Evolutionary conservation across 441 rosid genomes (phyloP), one percentile per base, ranked within the genome.

Genomic region (Lepidium campestre): DNA sequence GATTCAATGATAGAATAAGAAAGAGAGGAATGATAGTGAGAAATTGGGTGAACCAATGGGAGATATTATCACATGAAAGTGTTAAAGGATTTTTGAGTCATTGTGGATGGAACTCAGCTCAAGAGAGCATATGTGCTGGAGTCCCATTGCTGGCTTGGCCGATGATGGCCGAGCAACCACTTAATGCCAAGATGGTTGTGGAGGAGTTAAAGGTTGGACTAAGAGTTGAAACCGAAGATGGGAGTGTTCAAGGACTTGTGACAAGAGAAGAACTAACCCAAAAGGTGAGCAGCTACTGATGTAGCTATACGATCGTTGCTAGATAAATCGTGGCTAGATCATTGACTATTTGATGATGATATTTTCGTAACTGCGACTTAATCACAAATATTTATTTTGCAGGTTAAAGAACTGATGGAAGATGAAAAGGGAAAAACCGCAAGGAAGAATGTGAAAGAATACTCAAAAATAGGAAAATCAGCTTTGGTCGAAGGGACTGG

Each of bases 81-180:
- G 80, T 89, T 14, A 11, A 64, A 77, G 91, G 93, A 15, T 83
- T 83, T 31, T 37, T 88, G 64, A 88, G 90, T 31, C 96, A 91
- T 54, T 89, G 98, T 22, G 97, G 94, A 12, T 86, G 93, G 97
- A 91, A 89, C 54, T 89, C 96, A 4, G 76, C 77, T 1, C 41
- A 82, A 57, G 98, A 87, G 73, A 86, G 89, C 70, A 68, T 89
- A 41, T 78, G 89, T n/a, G 83, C 80, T 1, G 91, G 85, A 4
- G 87, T 86, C 14, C 92, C 96, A 0, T 65, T 89, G 13, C 75
- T 89, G 1, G 94, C 85, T 10, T 89, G 94, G 96, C 94, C 94
- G 0, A 70, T 84, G 89, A 73, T 80, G 83, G 97, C 91, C 0
- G 91, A 91, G 10, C 96, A 89, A 67, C 87, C 83, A 0, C 36